Conservation (phyloP, 306 rosid genomes). For the Delonix regia region DNA sequence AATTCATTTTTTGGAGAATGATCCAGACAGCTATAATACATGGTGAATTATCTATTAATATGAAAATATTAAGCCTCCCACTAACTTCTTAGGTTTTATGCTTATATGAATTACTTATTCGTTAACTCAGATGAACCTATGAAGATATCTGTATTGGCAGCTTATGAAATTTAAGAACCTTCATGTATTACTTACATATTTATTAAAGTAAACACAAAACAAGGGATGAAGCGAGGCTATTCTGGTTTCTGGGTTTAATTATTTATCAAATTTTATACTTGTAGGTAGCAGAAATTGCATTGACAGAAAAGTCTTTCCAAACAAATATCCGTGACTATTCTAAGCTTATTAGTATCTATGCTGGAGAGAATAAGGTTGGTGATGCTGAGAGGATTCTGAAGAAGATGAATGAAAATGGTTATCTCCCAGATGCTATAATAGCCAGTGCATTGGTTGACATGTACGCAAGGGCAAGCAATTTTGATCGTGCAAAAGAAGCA, state of each 20-base stretch:
- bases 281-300: conserved; percentile 79
- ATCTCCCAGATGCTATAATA: conserved; percentile 58
- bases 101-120: conserved; percentile 11
- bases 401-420: conserved; percentile 73
- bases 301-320: conserved; percentile 78
- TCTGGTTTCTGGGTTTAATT: conserved; percentile 31
- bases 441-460: conserved; percentile 64
- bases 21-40: not conserved
- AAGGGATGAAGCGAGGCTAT: not conserved
- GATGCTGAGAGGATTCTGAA: conserved; percentile 78
- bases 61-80: not conserved
- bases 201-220: not conserved
- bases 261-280: conserved; percentile 41
- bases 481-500: conserved; percentile 64
- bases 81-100: conserved; percentile 11
- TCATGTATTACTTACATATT: conserved; percentile 11
- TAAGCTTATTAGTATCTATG: conserved; percentile 69
- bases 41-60: conserved; percentile 18
- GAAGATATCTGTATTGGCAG: not conserved
- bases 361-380: conserved; percentile 59
- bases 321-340: conserved; percentile 71
- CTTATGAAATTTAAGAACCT: conserved; percentile 27
- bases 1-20: not conserved
- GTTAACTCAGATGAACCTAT: conserved; percentile 16
- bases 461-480: conserved; percentile 81